Conservation (phyloP, 371 early-diverging fungal species). For the Mucor racemosus region DNA sequence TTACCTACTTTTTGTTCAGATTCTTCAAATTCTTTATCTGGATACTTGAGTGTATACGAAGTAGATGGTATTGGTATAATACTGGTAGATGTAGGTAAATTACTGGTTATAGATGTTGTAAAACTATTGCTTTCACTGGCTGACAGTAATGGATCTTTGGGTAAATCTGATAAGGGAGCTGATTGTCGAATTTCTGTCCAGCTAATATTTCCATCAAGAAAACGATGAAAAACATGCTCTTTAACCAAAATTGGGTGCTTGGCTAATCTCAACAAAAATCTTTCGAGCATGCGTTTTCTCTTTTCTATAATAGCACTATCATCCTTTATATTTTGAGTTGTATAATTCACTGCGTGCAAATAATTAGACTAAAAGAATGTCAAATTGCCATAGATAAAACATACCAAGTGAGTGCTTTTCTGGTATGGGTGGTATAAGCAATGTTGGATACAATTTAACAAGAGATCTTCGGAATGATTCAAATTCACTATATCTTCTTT, state of each 20-base stretch:
- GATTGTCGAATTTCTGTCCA: slow-evolving; percentile 52
- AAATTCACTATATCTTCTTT: slow-evolving; percentile 87
- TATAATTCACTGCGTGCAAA: slow-evolving; percentile 56
- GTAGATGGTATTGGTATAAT: slow-evolving; percentile 50
- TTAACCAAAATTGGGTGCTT: slow-evolving; percentile 82
- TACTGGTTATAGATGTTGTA: slow-evolving; percentile 20
- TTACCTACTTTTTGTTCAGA: slow-evolving; percentile 71
- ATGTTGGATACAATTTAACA: slow-evolving; percentile 78
- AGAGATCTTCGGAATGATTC: slow-evolving; percentile 86
- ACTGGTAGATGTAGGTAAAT: slow-evolving; percentile 2
- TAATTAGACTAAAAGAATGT: neutral
- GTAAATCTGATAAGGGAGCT: slow-evolving; percentile 63
- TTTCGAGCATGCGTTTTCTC: slow-evolving; percentile 88
- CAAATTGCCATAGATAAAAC: neutral
- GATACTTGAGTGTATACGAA: slow-evolving; percentile 56
- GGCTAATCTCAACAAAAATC: slow-evolving; percentile 84
- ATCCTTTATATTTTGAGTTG: slow-evolving; percentile 74
- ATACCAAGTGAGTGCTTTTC: slow-evolving; percentile 91
- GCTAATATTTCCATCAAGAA: slow-evolving; percentile 70
- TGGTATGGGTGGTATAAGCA: slow-evolving; percentile 95
- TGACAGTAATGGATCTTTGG: slow-evolving; percentile 58
- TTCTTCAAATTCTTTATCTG: slow-evolving; percentile 71
- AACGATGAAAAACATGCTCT: slow-evolving; percentile 89
- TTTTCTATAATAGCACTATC: slow-evolving; percentile 82
- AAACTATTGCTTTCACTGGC: slow-evolving; percentile 20